Evolutionary conservation across 1,284 basidiomycete genomes (phyloP).

Genomic region (Marasmius sp.): DNA sequence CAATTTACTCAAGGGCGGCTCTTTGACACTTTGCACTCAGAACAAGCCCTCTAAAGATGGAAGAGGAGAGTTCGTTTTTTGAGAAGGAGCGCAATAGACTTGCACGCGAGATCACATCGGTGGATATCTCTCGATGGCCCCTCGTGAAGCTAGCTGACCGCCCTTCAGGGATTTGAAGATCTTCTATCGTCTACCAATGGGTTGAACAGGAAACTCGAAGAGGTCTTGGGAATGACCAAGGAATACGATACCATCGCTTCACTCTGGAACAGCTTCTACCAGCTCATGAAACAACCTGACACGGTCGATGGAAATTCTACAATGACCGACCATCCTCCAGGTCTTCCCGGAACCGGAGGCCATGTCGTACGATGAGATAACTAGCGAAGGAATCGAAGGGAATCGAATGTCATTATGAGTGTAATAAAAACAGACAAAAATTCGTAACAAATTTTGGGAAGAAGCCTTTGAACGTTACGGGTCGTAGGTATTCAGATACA

Average conservation of each 20-base stretch:
- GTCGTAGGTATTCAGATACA: constrained; percentile 53
- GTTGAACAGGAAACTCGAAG: constrained; percentile 91
- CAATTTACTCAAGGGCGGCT: too few species aligned
- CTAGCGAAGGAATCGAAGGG: neutral
- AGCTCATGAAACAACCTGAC: constrained; percentile 66
- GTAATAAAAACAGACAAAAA: constrained; percentile 13
- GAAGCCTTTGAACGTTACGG: constrained; percentile 20
- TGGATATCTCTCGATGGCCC: constrained; percentile 32
- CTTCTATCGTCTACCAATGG: constrained; percentile 83
- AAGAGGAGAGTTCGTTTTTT: constrained; percentile 68
- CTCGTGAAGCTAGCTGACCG: neutral
- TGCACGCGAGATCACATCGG: constrained; percentile 69
- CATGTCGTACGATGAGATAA: constrained; percentile 4
- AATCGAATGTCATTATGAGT: neutral
- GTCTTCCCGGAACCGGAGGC: constrained; percentile 7
- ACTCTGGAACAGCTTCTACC: constrained; percentile 83
- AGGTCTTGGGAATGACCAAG: constrained; percentile 87
- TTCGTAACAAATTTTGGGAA: constrained; percentile 4
- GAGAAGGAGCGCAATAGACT: constrained; percentile 76
- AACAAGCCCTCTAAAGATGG: constrained; percentile 16
- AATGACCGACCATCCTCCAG: constrained; percentile 27
- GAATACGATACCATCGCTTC: constrained; percentile 90
- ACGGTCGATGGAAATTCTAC: constrained; percentile 26
- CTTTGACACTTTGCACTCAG: too few species aligned
- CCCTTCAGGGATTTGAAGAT: constrained; percentile 82